These are phyloP conservation scores for Brassica cretica DNA, from an alignment of 345 rosid species.

Conservation along the genomic window DNA sequence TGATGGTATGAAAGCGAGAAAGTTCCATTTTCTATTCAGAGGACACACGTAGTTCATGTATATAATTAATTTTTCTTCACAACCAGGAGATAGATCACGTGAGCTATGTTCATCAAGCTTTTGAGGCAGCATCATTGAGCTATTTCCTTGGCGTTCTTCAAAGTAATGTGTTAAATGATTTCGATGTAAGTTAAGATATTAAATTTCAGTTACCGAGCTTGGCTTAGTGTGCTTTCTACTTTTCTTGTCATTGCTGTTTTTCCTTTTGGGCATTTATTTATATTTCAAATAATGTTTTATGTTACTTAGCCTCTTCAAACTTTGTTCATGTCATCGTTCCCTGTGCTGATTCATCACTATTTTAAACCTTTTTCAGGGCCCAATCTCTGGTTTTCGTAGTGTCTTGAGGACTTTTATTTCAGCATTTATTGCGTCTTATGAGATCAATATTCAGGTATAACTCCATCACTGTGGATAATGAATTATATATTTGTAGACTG, in stretches of 20 bases:
- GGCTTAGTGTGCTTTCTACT: slow-evolving; percentile 15
- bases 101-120: slow-evolving; percentile 84
- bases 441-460: slow-evolving; percentile 79
- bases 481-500: background rate
- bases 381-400: slow-evolving; percentile 73
- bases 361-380: slow-evolving; percentile 51
- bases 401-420: slow-evolving; percentile 87
- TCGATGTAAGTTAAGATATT: slow-evolving; percentile 58
- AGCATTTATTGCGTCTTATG: slow-evolving; percentile 94
- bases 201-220: slow-evolving; percentile 22
- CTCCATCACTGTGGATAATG: background rate
- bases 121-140: slow-evolving; percentile 73
- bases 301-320: slow-evolving; percentile 8
- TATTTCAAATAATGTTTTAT: slow-evolving; percentile 3
- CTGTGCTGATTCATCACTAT: slow-evolving; percentile 11
- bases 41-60: slow-evolving; percentile 10
- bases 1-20: slow-evolving; percentile 56
- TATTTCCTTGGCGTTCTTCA: slow-evolving; percentile 73
- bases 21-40: slow-evolving; percentile 29
- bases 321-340: slow-evolving; percentile 18
- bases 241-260: slow-evolving; percentile 5
- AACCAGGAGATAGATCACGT: slow-evolving; percentile 84
- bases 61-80: slow-evolving; percentile 24
- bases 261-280: background rate
- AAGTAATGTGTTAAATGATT: slow-evolving; percentile 62